These are phyloP conservation scores for Penicillium sp. DNA, from an alignment of 2,329 filamentous ascomycete genomes.

Conservation along the genomic window DNA sequence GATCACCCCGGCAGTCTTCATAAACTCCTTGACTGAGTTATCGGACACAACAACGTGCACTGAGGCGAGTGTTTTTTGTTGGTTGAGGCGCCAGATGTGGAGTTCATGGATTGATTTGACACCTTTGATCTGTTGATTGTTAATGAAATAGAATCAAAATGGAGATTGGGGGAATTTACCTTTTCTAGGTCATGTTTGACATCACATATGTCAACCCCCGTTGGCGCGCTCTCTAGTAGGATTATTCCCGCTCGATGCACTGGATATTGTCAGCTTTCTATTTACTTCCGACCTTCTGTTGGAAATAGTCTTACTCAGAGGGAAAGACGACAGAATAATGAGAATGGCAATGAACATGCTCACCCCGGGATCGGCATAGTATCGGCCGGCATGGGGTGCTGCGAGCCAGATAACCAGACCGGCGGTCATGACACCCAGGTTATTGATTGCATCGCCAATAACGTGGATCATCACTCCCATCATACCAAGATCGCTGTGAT, in stretches of 20 bases:
- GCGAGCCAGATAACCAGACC: slow-evolving; percentile 68
- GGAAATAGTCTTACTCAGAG: slow-evolving; percentile 44
- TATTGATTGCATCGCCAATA: slow-evolving; percentile 71
- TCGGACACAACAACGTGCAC: slow-evolving; percentile 66
- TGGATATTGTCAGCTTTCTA: slow-evolving; percentile 9
- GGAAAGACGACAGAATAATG: slow-evolving; percentile 62
- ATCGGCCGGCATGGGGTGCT: slow-evolving; percentile 53
- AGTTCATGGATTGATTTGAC: slow-evolving; percentile 68
- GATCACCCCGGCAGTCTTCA: slow-evolving; percentile 59
- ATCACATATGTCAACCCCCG: slow-evolving; percentile 58
- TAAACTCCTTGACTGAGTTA: slow-evolving; percentile 57
- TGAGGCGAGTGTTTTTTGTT: slow-evolving; percentile 67
- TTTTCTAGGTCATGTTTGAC: slow-evolving; percentile 68
- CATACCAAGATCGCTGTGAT: slow-evolving; percentile 62
- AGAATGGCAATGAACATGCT: slow-evolving; percentile 70
- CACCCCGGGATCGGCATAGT: slow-evolving; percentile 70
- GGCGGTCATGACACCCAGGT: slow-evolving; percentile 70
- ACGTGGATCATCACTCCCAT: slow-evolving; percentile 69
- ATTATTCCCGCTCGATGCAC: slow-evolving; percentile 54
- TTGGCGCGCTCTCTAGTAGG: slow-evolving; percentile 64
- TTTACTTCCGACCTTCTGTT: background rate
- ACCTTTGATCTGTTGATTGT: slow-evolving; percentile 56
- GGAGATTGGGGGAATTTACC: slow-evolving; percentile 37
- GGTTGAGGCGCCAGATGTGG: slow-evolving; percentile 71
- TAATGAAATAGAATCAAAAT: slow-evolving; percentile 2